Evolutionary conservation across 805 yeast genomes (phyloP).

Genomic region (Saccharomycopsis javanensis): DNA sequence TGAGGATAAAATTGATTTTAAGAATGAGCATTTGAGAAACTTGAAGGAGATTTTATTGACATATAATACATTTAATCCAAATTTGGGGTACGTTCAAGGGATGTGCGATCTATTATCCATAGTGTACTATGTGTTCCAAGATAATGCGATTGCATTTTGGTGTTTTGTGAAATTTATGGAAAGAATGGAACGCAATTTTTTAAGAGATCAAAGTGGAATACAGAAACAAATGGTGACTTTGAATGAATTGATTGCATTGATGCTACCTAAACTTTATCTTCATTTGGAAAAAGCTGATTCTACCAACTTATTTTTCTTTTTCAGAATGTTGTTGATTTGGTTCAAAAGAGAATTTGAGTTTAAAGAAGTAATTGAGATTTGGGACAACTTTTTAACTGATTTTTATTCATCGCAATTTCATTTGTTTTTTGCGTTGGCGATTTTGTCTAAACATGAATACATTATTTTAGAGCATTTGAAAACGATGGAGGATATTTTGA

Average conservation of each 20-base stretch:
- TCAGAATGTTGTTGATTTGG: constrained; percentile 93
- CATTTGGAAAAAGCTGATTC: constrained; percentile 86
- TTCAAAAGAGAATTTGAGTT: constrained; percentile 84
- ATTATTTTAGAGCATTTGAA: constrained; percentile 63
- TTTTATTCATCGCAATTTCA: constrained; percentile 80
- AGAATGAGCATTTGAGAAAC: constrained; percentile 62
- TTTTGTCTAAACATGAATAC: constrained; percentile 78
- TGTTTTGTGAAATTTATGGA: constrained; percentile 83
- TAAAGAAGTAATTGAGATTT: constrained; percentile 64
- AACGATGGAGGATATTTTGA: constrained; percentile 84
- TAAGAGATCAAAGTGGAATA: constrained; percentile 90
- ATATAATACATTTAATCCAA: constrained; percentile 72
- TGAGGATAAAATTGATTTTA: constrained; percentile 34
- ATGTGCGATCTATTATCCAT: constrained; percentile 94
- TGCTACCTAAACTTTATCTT: constrained; percentile 75
- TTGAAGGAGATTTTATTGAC: constrained; percentile 75
- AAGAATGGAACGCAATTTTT: constrained; percentile 87
- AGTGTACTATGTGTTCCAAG: constrained; percentile 52
- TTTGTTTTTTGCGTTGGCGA: constrained; percentile 76
- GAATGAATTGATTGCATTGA: constrained; percentile 77
- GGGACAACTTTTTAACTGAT: constrained; percentile 93
- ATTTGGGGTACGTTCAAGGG: constrained; percentile 94
- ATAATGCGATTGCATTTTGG: constrained; percentile 81
- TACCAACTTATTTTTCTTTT: constrained; percentile 83
- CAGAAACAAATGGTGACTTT: constrained; percentile 75